Evolutionary conservation across 1,284 basidiomycete genomes (phyloP), one percentile per base, ranked within the genome.

Genomic region (Wallemia mellicola): DNA sequence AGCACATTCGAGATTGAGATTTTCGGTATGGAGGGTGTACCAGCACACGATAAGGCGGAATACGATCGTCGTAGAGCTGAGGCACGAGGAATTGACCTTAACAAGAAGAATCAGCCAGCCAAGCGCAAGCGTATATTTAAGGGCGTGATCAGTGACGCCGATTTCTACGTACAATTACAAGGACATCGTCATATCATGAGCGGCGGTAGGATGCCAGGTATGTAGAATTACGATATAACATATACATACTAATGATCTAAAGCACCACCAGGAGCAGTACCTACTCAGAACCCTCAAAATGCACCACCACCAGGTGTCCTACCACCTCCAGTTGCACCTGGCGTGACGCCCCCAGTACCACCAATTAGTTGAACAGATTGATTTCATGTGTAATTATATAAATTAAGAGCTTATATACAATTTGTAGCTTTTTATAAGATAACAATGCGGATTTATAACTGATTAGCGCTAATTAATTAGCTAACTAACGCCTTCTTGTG

Each of bases 1-100:
- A 92, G 95, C 71, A 88, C 91, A 1, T 96, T 96, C 67, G 92
- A 96, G 69, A 83, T 98, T 59, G 94, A 99, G 71, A 98, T 99
- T 61, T 98, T 96, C 67, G 92, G 94, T 26, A 98, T 99, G 94
- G 91, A 92, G 68, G 92, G 92, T 61, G 88, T 96, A 60, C 91
- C 91, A 2, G 84, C 83, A 3, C 84, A 86, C 33, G 92, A 95
- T 69, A 77, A 94, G 27, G 86, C 82, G 27, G 89, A 92, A 70
- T 98, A 92, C 77, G 89, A 87, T 68, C 82, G 86, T 61, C 80
- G 83, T 66, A 94, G 87, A 69, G 88, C 89, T 69, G 82, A 87
- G 62, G 88, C 92, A 68, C 77, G 86, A 11, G 89, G 89, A 38
- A 77, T 89, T 24, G 79, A 79, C 14, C 78, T 48, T n/a, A 48